Conservation (phyloP, 2,329 filamentous ascomycete genomes). For the Hymenoscyphus fructigenus region DNA sequence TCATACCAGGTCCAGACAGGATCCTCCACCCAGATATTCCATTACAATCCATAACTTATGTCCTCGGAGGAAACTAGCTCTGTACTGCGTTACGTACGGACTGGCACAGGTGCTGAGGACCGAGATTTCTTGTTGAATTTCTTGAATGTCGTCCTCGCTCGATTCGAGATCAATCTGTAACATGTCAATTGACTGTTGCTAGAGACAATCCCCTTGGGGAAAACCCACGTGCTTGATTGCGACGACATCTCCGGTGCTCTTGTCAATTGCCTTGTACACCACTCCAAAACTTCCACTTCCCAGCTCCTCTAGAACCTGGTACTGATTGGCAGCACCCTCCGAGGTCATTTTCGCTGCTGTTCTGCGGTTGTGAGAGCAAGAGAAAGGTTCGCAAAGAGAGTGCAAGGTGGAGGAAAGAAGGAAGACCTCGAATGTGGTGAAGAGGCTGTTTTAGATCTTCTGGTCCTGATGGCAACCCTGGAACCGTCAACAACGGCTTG, state of each 20-base stretch:
- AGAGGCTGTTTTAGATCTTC: slow-evolving; percentile 3
- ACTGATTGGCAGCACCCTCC: slow-evolving; percentile 71
- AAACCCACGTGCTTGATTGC: slow-evolving; percentile 88
- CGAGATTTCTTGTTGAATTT: slow-evolving; percentile 96
- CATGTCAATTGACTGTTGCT: slow-evolving; percentile 15
- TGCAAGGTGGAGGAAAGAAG: slow-evolving; percentile 9
- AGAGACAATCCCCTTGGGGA: slow-evolving; percentile 13
- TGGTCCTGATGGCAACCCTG: background rate
- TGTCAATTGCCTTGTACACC: slow-evolving; percentile 96
- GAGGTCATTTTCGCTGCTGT: slow-evolving; percentile 27
- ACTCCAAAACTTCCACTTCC: slow-evolving; percentile 95
- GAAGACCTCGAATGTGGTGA: background rate
- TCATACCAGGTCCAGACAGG: slow-evolving; percentile 84
- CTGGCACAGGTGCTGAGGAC: slow-evolving; percentile 94
- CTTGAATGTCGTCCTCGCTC: slow-evolving; percentile 96
- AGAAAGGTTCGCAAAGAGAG: slow-evolving; percentile 22
- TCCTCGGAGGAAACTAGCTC: slow-evolving; percentile 90
- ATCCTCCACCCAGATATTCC: slow-evolving; percentile 95
- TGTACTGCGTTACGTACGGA: slow-evolving; percentile 93
- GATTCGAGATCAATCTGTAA: slow-evolving; percentile 96
- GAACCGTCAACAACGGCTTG: slow-evolving; percentile 1
- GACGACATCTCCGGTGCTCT: slow-evolving; percentile 84
- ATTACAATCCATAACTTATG: slow-evolving; percentile 99
- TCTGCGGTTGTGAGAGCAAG: slow-evolving; percentile 13
- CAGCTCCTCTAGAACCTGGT: slow-evolving; percentile 93